Conservation (phyloP, 1,139 yeast species). For the Diutina mesorugosa region DNA sequence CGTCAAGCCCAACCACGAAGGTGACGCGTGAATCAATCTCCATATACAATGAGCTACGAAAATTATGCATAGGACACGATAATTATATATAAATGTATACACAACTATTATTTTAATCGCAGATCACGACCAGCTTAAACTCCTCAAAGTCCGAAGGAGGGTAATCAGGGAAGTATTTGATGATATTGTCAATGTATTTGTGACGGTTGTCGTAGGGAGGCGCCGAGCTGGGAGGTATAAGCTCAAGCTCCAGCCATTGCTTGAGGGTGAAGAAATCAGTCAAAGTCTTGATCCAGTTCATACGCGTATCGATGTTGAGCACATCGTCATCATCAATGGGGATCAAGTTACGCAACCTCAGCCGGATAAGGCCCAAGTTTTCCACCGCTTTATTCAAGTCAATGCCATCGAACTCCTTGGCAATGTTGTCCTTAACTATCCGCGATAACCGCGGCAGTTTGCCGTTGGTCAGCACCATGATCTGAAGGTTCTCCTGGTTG, state of each 20-base stretch:
- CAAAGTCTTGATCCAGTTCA: constrained; percentile 59
- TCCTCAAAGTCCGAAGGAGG: constrained; percentile 1
- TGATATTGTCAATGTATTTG: constrained; percentile 1
- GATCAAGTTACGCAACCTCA: constrained; percentile 29
- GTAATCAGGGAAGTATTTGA: constrained; percentile 2
- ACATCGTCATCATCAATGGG: constrained; percentile 34
- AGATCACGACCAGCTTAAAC: not conserved
- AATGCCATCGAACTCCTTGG: constrained; percentile 27
- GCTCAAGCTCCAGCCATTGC: constrained; percentile 42
- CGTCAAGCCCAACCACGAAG: constrained; percentile 11
- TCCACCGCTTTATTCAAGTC: constrained; percentile 47
- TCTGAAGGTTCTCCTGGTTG: constrained; percentile 64
- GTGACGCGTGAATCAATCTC: not conserved
- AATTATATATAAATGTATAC: not conserved
- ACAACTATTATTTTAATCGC: not conserved
- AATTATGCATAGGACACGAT: not conserved
- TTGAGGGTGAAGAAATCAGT: constrained; percentile 49
- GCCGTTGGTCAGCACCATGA: constrained; percentile 79
- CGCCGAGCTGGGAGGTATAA: constrained; percentile 3
- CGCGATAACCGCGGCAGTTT: constrained; percentile 67
- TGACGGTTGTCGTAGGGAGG: constrained; percentile 2
- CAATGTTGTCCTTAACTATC: constrained; percentile 47
- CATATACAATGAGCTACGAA: not conserved
- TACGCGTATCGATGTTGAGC: constrained; percentile 43
- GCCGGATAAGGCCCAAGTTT: constrained; percentile 48